phyloP scores from a whole-genome alignment of 2,329 filamentous ascomycete species.

The Sporothrix protearum region DNA sequence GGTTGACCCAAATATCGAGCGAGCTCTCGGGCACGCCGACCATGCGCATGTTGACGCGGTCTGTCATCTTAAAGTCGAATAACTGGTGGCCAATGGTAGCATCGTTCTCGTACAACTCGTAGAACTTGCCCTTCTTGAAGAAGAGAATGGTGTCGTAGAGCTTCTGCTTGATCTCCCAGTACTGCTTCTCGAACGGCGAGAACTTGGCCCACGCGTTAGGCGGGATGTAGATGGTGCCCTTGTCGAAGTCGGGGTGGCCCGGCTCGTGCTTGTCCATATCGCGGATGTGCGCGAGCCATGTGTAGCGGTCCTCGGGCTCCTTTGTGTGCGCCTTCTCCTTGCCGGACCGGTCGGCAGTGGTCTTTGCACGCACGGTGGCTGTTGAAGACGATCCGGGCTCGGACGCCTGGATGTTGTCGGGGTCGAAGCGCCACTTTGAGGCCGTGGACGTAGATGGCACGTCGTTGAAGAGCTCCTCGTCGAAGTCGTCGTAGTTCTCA shows the following conservation, averaged over 20 bases:
- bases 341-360: conserved; percentile 35
- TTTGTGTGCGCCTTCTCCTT: conserved; percentile 71
- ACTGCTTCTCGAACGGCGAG: conserved; percentile 94
- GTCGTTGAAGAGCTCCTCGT: conserved; percentile 55
- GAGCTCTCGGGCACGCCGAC: conserved; percentile 95
- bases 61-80: conserved; percentile 96
- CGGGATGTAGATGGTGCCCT: conserved; percentile 85
- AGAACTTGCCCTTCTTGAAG: conserved; percentile 99
- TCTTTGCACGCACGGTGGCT: conserved; percentile 27
- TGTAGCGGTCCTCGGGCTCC: conserved; percentile 80
- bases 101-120: conserved; percentile 96
- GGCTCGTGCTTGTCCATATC: conserved; percentile 80
- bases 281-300: conserved; percentile 81
- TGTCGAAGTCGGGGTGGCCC: conserved; percentile 84
- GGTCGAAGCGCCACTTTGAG: conserved; percentile 71
- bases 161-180: conserved; percentile 99
- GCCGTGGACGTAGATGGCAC: conserved; percentile 66
- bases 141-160: conserved; percentile 97
- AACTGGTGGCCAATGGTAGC: conserved; percentile 93
- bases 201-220: conserved; percentile 76
- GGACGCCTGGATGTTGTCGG: conserved; percentile 42
- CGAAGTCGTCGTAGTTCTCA: conserved; percentile 45
- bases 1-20: conserved; percentile 94
- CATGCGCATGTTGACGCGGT: conserved; percentile 99
- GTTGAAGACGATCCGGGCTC: conserved; percentile 26